Evolutionary conservation across 257 asterid species (phyloP), one percentile per base, ranked within the genome.

Genomic region (Solanum gandarillasii): DNA sequence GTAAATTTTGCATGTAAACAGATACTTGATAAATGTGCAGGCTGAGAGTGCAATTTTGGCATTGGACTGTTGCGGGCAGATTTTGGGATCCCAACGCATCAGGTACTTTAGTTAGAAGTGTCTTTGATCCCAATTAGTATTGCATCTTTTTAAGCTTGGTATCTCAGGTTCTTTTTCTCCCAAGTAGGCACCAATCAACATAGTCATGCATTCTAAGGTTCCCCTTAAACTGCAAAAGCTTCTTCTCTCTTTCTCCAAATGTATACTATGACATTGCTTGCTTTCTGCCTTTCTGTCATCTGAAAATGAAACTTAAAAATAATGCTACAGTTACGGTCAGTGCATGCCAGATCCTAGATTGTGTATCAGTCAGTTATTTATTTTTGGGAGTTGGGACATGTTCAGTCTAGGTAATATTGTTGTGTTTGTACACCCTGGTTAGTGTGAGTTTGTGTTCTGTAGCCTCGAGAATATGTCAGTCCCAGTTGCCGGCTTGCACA

Each of bases 41-140:
- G 98, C 98, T 84, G 99, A 96, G 90, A 95, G 98, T 88, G 98
- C 99, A 20, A 92, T 96, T 72, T 36, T 94, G 90, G 99, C 98
- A 21, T 94, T 96, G 20, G 96, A 96, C 72, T 94, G 99, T 87
- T 96, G 99, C 21, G 99, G 99, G 21, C 93, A 94, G 87, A 86
- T 92, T 25, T 92, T 96, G 88, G 99, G 98, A 85, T 93, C 98
- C 84, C 96, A 95, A 90, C 96, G 91, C 58, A 92, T 96, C 90
- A 95, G 99, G 98, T 96, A 92, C 48, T 65, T 46, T 81, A 32
- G 16, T 87, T 83, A 27, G 84, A 34, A 65, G 71, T 21, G 16
- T 38, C 48, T 29, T 58, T 12, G 48, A 60, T 25, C 74, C 41
- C 86, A 31, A 18, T 9, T 18, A 31, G 21, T 48, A 5, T 48